phyloP scores from a whole-genome alignment of 108 stramenopile species.

The Craspedostauros australis region DNA sequence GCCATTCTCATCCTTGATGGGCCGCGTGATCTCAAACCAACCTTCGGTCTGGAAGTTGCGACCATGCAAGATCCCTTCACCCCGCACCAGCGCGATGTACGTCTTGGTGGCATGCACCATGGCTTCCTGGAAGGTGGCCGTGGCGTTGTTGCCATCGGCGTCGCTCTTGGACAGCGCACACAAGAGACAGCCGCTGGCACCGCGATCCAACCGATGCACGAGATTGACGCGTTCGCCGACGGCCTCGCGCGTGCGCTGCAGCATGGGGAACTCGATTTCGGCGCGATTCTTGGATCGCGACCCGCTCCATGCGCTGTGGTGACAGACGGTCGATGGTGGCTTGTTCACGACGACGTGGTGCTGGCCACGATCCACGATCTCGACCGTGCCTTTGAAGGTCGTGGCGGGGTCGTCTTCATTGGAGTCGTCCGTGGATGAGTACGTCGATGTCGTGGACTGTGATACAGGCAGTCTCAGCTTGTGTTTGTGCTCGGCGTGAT shows the following conservation, averaged over 20 bases:
- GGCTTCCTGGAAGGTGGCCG: constrained; percentile 44
- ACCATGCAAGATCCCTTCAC: constrained; percentile 65
- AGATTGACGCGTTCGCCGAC: constrained; percentile 54
- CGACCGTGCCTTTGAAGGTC: constrained; percentile 40
- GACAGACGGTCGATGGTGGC: constrained; percentile 77
- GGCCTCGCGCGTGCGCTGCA: constrained; percentile 38
- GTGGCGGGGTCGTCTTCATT: no score
- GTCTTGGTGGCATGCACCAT: constrained; percentile 61
- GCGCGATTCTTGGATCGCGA: constrained; percentile 16
- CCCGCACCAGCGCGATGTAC: constrained; percentile 78
- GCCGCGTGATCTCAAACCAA: constrained; percentile 64
- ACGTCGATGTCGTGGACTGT: no score
- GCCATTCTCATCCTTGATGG: constrained; percentile 69
- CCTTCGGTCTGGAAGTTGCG: constrained; percentile 58
- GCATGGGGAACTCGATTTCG: constrained; percentile 31
- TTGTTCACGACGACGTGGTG: constrained; percentile 59
- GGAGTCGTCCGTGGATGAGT: no score
- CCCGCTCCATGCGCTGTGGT: constrained; percentile 75
- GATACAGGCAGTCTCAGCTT: no score
- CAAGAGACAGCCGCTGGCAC: constrained; percentile 63
- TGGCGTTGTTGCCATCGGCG: constrained; percentile 22
- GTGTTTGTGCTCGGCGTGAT: no score
- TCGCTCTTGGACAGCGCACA: constrained; percentile 47
- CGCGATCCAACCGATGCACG: constrained; percentile 79
- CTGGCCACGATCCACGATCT: constrained; percentile 46